phyloP scores from a whole-genome alignment of 257 asterid genomes.

The Prunella vulgaris region DNA sequence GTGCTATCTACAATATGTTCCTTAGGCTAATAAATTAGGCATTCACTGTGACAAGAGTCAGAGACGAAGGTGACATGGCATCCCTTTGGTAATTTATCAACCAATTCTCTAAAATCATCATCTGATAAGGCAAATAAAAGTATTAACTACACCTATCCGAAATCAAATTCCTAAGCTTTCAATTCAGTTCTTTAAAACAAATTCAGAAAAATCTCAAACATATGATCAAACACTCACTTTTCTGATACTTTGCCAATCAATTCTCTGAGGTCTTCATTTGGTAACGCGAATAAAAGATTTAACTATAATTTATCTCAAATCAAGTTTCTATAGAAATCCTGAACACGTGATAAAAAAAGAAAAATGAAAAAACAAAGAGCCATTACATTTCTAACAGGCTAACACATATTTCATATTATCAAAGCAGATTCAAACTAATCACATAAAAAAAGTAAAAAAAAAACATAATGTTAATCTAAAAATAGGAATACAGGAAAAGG shows the following conservation, averaged over 20 bases:
- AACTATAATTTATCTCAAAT: neutral
- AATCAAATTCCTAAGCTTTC: neutral
- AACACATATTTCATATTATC: neutral
- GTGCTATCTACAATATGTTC: constrained; percentile 94
- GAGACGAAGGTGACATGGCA: constrained; percentile 88
- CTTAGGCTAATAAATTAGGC: constrained; percentile 81
- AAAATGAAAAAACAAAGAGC: no score
- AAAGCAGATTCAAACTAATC: neutral
- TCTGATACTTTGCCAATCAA: constrained; percentile 69
- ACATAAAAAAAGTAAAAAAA: neutral
- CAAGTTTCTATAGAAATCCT: neutral
- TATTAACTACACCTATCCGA: neutral
- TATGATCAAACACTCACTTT: neutral
- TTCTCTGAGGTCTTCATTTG: constrained; percentile 96
- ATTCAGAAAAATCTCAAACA: neutral
- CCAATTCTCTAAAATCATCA: constrained; percentile 95
- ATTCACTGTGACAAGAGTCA: constrained; percentile 95
- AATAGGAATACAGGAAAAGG: neutral
- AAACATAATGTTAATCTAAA: neutral
- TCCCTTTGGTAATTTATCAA: constrained; percentile 76
- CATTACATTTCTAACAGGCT: no score
- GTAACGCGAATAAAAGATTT: neutral
- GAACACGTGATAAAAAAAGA: neutral
- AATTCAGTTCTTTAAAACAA: neutral
- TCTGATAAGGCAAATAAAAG: constrained; percentile 37